A percentile compares a stretch with the other conserved stretches of the same genome.
These are phyloP conservation scores for Bauhinia variegata DNA, from an alignment of 306 rosid genomes.

Conservation along the genomic window DNA sequence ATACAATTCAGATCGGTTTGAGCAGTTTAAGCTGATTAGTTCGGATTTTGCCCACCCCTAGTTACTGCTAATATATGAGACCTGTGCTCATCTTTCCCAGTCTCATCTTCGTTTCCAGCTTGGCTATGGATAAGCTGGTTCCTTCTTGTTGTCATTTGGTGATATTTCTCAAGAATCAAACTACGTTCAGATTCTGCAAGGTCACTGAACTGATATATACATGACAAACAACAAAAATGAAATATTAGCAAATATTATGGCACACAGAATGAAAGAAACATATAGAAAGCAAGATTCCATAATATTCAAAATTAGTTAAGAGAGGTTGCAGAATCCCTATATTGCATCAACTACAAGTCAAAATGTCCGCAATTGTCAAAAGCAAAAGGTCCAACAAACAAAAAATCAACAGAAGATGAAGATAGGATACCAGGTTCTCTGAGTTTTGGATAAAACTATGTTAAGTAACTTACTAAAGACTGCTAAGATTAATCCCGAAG, in stretches of 20 bases:
- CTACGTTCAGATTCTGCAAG: no score
- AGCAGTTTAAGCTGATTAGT: no score
- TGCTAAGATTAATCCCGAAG: neutral
- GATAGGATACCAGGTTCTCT: neutral
- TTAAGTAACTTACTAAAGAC: no score
- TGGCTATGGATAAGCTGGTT: conserved; percentile 49
- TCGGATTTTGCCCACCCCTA: conserved; percentile 88
- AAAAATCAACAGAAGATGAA: neutral
- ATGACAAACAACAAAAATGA: no score
- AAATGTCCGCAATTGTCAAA: neutral
- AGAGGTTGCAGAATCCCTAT: conserved; percentile 1
- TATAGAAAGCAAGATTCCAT: conserved; percentile 3
- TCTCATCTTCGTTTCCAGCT: conserved; percentile 50
- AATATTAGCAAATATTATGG: conserved; percentile 23
- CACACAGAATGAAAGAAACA: neutral
- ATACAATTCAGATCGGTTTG: no score
- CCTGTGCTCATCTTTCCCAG: conserved; percentile 56
- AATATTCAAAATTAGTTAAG: neutral
- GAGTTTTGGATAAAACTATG: neutral
- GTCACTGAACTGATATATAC: no score
- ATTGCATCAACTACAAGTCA: neutral
- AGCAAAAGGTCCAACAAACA: neutral
- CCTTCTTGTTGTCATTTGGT: conserved; percentile 50
- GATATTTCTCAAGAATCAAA: no score
- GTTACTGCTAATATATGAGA: conserved; percentile 81